These are phyloP conservation scores for Mycena rebaudengoi DNA, from an alignment of 768 basidiomycete species.

Conservation along the genomic window DNA sequence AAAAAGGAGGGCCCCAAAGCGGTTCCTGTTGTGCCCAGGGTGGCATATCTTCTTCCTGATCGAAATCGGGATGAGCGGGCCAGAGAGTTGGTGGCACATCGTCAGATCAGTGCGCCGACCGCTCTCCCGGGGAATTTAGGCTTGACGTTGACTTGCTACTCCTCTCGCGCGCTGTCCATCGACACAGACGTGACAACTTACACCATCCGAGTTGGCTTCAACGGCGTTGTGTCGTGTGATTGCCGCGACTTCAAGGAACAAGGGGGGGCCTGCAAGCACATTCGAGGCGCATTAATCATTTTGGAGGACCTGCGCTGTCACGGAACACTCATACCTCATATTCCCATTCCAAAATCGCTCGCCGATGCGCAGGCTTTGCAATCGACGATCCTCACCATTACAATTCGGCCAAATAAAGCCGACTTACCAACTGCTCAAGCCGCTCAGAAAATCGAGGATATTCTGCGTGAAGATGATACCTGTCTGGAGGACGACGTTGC, in stretches of 20 bases:
- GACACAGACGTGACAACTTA: not conserved
- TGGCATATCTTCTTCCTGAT: not conserved
- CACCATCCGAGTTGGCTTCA: not conserved
- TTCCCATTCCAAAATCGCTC: not conserved
- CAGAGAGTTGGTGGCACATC: not conserved
- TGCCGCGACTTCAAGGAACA: constrained; percentile 16
- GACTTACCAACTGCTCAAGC: not conserved
- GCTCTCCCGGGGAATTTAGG: not conserved
- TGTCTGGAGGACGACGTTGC: not conserved
- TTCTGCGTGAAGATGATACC: not conserved
- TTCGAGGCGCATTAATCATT: constrained; percentile 4
- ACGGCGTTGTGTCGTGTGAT: constrained; percentile 9
- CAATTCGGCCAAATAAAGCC: not conserved
- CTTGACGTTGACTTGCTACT: constrained; percentile 5
- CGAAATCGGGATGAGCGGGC: not conserved
- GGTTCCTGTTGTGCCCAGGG: not conserved
- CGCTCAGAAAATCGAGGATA: not conserved
- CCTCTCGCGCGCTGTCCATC: not conserved
- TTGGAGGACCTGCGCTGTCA: not conserved
- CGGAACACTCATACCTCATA: not conserved
- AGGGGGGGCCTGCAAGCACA: constrained; percentile 29
- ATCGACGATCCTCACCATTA: not conserved
- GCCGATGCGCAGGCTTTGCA: not conserved
- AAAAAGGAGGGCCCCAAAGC: not conserved
- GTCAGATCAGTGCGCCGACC: not conserved